A percentile compares a stretch with the other conserved stretches of the same genome.
Evolutionary conservation across 805 yeast genomes (phyloP).

Genomic region (Zygotorulaspora chibaensis): DNA sequence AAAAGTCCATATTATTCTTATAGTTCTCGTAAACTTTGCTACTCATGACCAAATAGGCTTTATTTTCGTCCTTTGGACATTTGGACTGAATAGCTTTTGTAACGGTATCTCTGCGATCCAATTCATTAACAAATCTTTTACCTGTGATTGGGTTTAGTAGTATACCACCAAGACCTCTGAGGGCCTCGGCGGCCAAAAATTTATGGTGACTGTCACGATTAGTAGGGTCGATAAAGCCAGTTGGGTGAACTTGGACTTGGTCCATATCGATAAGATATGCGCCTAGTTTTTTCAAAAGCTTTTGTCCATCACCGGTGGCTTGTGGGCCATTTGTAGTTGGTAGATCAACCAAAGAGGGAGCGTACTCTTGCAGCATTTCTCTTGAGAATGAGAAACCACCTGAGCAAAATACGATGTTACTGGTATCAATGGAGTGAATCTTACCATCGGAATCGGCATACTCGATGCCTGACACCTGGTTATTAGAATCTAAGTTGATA

Average conservation of each 20-base stretch:
- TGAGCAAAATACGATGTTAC: conserved; percentile 47
- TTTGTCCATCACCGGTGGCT: conserved; percentile 58
- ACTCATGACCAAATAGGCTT: conserved; percentile 39
- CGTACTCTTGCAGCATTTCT: conserved; percentile 39
- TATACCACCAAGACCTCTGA: conserved; percentile 58
- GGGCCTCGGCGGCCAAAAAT: conserved; percentile 55
- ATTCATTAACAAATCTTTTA: conserved; percentile 50
- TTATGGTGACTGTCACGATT: conserved; percentile 44
- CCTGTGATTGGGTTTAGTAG: conserved; percentile 44
- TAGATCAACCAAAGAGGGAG: conserved; percentile 43
- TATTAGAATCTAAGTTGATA: conserved; percentile 28
- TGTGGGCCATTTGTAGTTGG: conserved; percentile 56
- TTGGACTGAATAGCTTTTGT: conserved; percentile 40
- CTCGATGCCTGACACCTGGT: conserved; percentile 41
- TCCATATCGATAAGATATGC: conserved; percentile 55
- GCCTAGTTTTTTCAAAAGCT: conserved; percentile 43
- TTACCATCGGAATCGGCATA: conserved; percentile 34
- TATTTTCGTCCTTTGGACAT: conserved; percentile 29
- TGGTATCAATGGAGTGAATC: conserved; percentile 25
- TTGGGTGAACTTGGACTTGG: conserved; percentile 58
- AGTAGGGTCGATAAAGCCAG: conserved; percentile 50
- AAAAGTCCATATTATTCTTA: conserved; percentile 49
- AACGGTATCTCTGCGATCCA: conserved; percentile 50
- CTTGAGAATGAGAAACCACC: conserved; percentile 51
- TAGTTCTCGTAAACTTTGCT: conserved; percentile 44